Percentiles rank a stretch among this genome's conserved stretches.
phyloP scores from a whole-genome alignment of 495 filamentous ascomycete species.

The Poronia punctata region DNA sequence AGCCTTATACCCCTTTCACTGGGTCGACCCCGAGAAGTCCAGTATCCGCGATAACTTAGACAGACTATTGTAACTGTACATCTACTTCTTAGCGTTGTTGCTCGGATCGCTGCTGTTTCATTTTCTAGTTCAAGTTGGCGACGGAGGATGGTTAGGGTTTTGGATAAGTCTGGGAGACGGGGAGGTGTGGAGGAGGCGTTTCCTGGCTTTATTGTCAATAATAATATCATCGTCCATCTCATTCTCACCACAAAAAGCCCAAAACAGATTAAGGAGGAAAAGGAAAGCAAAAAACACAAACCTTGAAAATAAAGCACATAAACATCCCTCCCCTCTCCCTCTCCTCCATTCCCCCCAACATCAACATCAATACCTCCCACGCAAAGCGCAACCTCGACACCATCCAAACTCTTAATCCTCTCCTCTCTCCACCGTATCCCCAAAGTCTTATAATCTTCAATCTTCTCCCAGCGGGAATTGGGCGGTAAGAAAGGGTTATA shows the following conservation, averaged over 20 bases:
- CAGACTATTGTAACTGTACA: conserved; percentile 58
- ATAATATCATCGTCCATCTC: too few relatives aligned
- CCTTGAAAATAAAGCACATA: conserved; percentile 57
- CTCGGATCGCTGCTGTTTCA: conserved; percentile 17
- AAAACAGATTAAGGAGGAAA: conserved; percentile 11
- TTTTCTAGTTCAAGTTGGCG: too few relatives aligned
- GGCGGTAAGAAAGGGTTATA: conserved; percentile 73
- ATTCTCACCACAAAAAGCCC: too few relatives aligned
- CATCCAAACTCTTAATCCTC: conserved; percentile 47
- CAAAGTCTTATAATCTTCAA: conserved; percentile 56
- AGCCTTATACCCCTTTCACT: conserved; percentile 58
- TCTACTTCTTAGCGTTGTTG: conserved; percentile 12
- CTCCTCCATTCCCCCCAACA: conserved; percentile 14
- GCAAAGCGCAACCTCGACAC: conserved; percentile 40
- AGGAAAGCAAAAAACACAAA: conserved; percentile 19
- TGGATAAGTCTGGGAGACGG: conserved; percentile 60
- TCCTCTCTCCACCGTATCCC: conserved; percentile 60
- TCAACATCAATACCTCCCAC: conserved; percentile 18
- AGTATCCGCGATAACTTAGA: conserved; percentile 70
- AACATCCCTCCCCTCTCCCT: conserved; percentile 23
- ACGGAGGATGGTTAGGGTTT: conserved; percentile 40
- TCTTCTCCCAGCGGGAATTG: conserved; percentile 48
- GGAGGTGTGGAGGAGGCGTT: conserved; percentile 65
- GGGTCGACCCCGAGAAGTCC: conserved; percentile 65
- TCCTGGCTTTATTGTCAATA: conserved; percentile 35